Evolutionary conservation across 2,329 filamentous ascomycete species (phyloP).

Genomic region (Chaetomiaceae sp.): DNA sequence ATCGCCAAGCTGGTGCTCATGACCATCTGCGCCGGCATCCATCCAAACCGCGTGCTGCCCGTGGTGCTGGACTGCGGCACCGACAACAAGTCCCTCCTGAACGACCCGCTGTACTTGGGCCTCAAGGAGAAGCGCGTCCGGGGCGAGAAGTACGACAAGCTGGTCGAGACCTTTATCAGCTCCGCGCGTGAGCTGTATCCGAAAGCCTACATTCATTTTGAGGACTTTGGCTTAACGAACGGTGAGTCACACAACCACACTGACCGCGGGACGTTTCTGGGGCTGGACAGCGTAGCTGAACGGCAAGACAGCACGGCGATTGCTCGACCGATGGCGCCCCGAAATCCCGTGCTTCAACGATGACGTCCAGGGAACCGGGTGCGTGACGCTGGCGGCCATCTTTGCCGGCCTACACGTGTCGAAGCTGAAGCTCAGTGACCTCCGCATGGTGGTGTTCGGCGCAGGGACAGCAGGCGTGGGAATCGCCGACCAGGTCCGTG

Average conservation of each 20-base stretch:
- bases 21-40: constrained; percentile 80
- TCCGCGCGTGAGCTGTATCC: constrained; percentile 65
- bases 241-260: constrained; percentile 32
- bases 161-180: constrained; percentile 69
- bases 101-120: constrained; percentile 75
- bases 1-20: constrained; percentile 77
- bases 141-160: constrained; percentile 67
- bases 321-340: constrained; percentile 69
- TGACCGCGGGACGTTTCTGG: not conserved
- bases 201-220: constrained; percentile 79
- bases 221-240: constrained; percentile 78
- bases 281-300: not conserved
- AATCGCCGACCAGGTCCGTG: constrained; percentile 77
- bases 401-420: constrained; percentile 68
- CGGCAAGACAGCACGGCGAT: constrained; percentile 50
- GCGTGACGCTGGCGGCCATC: constrained; percentile 77
- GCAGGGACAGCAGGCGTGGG: constrained; percentile 76
- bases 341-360: constrained; percentile 84
- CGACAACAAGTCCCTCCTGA: constrained; percentile 66
- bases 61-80: constrained; percentile 85
- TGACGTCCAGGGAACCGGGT: constrained; percentile 83
- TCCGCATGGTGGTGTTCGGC: constrained; percentile 71
- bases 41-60: constrained; percentile 69
- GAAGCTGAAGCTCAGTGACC: constrained; percentile 58
- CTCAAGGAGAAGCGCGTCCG: constrained; percentile 59